Conservation (phyloP, 768 basidiomycete species). For the Pulveroboletus sp. region DNA sequence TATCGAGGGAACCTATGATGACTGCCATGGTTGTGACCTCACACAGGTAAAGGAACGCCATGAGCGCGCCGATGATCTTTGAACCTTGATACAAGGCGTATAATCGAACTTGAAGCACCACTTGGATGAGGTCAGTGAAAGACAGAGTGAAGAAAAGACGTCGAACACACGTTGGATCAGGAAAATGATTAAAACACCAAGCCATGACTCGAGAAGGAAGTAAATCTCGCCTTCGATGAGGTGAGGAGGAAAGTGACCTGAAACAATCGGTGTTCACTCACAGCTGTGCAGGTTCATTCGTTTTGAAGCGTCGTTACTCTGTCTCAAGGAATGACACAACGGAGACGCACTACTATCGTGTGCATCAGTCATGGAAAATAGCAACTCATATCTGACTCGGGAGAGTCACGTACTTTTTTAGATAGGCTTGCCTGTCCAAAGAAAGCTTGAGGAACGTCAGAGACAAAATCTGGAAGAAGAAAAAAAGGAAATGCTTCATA, state of each 20-base stretch:
- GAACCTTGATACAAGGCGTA: conserved; percentile 10
- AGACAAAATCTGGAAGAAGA: background rate
- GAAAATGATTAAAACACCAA: background rate
- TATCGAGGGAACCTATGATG: background rate
- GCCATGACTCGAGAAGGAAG: conserved; percentile 6
- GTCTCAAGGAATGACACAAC: background rate
- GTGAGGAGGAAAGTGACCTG: background rate
- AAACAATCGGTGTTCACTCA: conserved; percentile 1
- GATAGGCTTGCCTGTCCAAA: conserved; percentile 1
- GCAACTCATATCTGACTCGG: background rate
- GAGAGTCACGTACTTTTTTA: conserved; percentile 3
- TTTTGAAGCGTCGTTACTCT: background rate
- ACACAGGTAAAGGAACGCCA: conserved; percentile 4
- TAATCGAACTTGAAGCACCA: conserved; percentile 12
- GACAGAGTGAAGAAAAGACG: background rate
- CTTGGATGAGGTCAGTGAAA: background rate
- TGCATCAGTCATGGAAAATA: background rate
- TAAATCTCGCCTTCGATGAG: conserved; percentile 6
- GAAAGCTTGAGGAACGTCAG: conserved; percentile 9
- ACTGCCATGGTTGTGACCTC: background rate
- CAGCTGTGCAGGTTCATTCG: conserved; percentile 5
- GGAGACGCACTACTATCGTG: conserved; percentile 6
- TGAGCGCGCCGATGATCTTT: conserved; percentile 1
- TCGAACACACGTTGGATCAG: conserved; percentile 2
- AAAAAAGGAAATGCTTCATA: background rate